Evolutionary conservation across 306 rosid genomes (phyloP), one percentile per base, ranked within the genome.

Genomic region (Dryas drummondii): DNA sequence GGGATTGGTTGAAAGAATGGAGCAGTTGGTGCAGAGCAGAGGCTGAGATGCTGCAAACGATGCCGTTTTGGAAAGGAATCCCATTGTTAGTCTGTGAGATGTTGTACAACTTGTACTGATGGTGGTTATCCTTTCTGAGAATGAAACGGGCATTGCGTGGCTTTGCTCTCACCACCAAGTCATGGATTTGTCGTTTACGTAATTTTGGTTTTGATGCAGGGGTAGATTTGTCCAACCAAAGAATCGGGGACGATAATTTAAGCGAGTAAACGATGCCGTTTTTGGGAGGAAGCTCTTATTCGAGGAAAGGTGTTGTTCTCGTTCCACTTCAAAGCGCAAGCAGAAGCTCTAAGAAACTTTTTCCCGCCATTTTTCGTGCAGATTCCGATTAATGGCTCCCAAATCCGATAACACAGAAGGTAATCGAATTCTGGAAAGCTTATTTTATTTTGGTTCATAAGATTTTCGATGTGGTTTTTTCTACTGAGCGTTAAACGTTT

Each of bases 331-430:
- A 47, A 73, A 73, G 60, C 27, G 58, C 70, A 19, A 17, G 72
- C 64, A 53, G 63, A 73, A n/a, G 1, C 14, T 32, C n/a, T 50
- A 56, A 0, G 79, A 78, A 55, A 37, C 77, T 47, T 62, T 73
- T 87, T 93, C 88, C 91, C 98, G 97, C 96, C 72, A 66, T 82
- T 79, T 81, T 84, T 79, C 76, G 54, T 48, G 45, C 56, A 49
- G 55, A 26, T 37, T 62, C 79, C 82, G 68, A 84, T 71, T 78
- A 62, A 91, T 93, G 98, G 93, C 97, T 80, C 97, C 97, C 60
- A 87, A 91, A 70, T 85, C 93, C 72, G 96, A 91, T 70, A 87
- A 81, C 75, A 82, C 91, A 5, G 96, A 91, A 77, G 91, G 98
- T 91, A 74, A 60, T 14, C 40, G 40, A 27, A 45, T n/a, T 58